These are phyloP conservation scores for Lentinula lateritia DNA, from an alignment of 768 basidiomycete genomes.

Conservation along the genomic window DNA sequence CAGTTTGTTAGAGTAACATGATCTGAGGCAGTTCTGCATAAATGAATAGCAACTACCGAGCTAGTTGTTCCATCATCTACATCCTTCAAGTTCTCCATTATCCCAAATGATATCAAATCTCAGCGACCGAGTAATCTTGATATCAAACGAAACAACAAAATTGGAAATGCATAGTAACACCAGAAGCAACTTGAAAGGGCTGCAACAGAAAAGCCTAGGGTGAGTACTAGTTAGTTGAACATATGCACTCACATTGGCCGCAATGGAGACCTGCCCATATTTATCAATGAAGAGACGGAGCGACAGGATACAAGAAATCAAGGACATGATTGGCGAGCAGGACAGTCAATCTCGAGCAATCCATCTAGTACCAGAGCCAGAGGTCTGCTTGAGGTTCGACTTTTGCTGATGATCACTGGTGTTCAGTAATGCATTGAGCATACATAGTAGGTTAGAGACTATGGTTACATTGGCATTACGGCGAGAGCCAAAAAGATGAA, in stretches of 20 bases:
- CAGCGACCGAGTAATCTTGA: neutral
- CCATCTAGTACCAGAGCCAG: neutral
- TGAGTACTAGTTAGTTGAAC: neutral
- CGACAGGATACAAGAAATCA: neutral
- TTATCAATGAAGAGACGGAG: neutral
- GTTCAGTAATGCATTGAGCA: no score
- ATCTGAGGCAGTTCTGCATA: no score
- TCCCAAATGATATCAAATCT: neutral
- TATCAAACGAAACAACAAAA: neutral
- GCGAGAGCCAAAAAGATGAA: no score
- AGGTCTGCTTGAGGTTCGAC: neutral
- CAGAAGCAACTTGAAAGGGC: neutral
- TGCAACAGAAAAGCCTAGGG: neutral
- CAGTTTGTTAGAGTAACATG: no score
- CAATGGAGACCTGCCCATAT: neutral
- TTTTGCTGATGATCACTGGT: neutral
- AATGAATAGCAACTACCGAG: no score
- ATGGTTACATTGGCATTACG: no score
- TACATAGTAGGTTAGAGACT: no score
- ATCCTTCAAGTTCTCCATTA: neutral
- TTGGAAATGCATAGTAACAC: neutral
- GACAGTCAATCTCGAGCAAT: neutral
- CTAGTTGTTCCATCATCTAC: neutral
- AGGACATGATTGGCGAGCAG: neutral
- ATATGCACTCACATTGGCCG: neutral